phyloP scores from a whole-genome alignment of 768 basidiomycete species.

The Tremella fuciformis region DNA sequence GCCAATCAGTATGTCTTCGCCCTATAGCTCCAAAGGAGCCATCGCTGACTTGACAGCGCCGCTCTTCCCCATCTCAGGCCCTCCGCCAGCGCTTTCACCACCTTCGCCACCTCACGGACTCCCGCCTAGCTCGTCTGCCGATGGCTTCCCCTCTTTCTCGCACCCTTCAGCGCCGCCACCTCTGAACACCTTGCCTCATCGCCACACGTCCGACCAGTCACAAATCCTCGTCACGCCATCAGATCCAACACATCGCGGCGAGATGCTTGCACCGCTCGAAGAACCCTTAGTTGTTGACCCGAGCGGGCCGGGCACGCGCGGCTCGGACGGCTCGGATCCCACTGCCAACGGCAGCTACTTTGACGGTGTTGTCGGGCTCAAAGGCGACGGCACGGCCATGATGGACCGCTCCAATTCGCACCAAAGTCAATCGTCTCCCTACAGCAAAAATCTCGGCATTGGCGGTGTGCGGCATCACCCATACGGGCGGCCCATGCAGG shows the following conservation, averaged over 20 bases:
- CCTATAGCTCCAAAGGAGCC: neutral
- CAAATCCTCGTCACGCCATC: conserved; percentile 41
- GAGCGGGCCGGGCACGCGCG: conserved; percentile 2
- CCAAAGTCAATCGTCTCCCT: conserved; percentile 14
- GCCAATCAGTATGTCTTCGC: conserved; percentile 32
- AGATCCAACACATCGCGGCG: conserved; percentile 17
- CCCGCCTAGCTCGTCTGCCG: conserved; percentile 13
- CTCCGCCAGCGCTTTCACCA: conserved; percentile 35
- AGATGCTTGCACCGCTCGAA: conserved; percentile 16
- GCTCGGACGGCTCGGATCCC: conserved; percentile 17
- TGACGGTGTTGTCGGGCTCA: conserved; percentile 40
- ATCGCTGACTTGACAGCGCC: conserved; percentile 25
- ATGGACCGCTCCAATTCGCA: conserved; percentile 14
- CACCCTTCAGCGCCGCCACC: conserved; percentile 34
- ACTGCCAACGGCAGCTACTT: conserved; percentile 34
- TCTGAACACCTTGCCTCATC: conserved; percentile 24
- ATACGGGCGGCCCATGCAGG: conserved; percentile 21
- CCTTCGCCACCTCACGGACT: conserved; percentile 26
- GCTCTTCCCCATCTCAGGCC: conserved; percentile 32
- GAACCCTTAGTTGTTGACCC: conserved; percentile 32
- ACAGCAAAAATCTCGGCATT: conserved; percentile 10
- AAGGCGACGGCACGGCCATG: conserved; percentile 36
- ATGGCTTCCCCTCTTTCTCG: conserved; percentile 19
- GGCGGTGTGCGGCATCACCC: conserved; percentile 20
- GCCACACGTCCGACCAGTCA: conserved; percentile 27